Conservation (phyloP, 176 grass and related monocot species). For the Aegilops speltoides region DNA sequence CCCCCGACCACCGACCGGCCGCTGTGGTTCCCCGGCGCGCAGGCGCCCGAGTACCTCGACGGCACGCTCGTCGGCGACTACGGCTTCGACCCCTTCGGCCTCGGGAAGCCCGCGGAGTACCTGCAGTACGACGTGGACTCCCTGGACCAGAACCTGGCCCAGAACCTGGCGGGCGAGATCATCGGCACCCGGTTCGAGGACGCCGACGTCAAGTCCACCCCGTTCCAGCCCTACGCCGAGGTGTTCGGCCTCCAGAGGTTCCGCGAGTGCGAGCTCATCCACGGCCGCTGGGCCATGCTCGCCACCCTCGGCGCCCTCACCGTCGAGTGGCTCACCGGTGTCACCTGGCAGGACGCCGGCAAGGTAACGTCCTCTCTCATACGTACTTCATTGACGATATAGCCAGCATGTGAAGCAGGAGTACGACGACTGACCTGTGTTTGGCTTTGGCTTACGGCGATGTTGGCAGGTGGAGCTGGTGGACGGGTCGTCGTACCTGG, state of each 20-base stretch:
- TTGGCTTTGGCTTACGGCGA: too few relatives aligned
- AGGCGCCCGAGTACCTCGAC: slow-evolving; percentile 80
- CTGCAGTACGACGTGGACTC: slow-evolving; percentile 91
- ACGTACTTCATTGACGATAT: too few relatives aligned
- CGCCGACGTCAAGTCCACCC: slow-evolving; percentile 73
- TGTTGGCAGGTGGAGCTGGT: slow-evolving; percentile 88
- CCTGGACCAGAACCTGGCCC: slow-evolving; percentile 97
- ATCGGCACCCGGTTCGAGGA: slow-evolving; percentile 87
- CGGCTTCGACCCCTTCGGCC: slow-evolving; percentile 91
- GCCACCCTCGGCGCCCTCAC: slow-evolving; percentile 89
- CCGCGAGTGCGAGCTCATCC: slow-evolving; percentile 98
- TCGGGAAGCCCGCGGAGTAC: slow-evolving; percentile 97
- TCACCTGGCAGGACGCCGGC: slow-evolving; percentile 99
- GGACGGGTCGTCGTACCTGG: slow-evolving; percentile 92
- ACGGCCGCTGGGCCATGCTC: slow-evolving; percentile 98
- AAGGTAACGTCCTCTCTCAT: too few relatives aligned
- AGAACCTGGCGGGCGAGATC: slow-evolving; percentile 62
- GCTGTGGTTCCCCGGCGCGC: slow-evolving; percentile 87
- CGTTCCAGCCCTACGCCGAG: slow-evolving; percentile 92
- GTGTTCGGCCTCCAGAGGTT: slow-evolving; percentile 97
- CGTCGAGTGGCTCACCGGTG: slow-evolving; percentile 96
- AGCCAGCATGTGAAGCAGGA: too few relatives aligned
- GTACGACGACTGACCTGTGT: too few relatives aligned
- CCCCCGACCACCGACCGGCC: slow-evolving; percentile 53
- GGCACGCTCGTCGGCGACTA: slow-evolving; percentile 85